Evolutionary conservation across 2,329 filamentous ascomycete species (phyloP).

Genomic region (Aspergillus carbonarius): DNA sequence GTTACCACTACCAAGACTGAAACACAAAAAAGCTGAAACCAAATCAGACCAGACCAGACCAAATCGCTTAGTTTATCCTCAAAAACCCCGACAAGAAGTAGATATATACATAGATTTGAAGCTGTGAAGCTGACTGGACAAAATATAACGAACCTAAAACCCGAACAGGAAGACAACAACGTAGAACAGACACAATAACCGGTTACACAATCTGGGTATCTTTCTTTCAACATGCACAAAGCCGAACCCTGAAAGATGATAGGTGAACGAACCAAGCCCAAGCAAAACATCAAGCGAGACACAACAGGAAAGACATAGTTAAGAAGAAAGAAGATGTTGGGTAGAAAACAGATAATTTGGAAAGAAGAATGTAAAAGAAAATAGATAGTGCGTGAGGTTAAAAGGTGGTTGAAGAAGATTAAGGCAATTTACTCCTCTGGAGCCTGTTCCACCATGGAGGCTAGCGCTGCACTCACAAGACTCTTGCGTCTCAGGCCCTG

Average conservation of each 20-base stretch:
- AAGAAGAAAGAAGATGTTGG: constrained; percentile 5
- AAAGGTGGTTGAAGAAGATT: too few species aligned
- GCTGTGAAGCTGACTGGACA: not conserved
- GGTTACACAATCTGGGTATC: constrained; percentile 14
- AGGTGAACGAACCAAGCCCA: not conserved
- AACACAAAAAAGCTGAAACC: not conserved
- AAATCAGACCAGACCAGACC: not conserved
- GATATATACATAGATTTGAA: not conserved
- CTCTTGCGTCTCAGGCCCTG: constrained; percentile 39
- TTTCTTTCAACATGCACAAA: constrained; percentile 9
- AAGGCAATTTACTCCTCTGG: not conserved
- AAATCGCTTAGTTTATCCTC: not conserved
- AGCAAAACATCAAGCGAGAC: not conserved
- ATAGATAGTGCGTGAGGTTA: not conserved
- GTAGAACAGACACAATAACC: not conserved
- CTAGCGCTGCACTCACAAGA: constrained; percentile 40
- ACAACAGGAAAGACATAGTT: not conserved
- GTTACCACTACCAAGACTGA: not conserved
- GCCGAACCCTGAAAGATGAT: constrained; percentile 5
- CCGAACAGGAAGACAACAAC: not conserved
- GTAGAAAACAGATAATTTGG: not conserved
- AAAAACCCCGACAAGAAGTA: not conserved
- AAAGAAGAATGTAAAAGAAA: not conserved
- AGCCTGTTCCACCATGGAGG: constrained; percentile 32
- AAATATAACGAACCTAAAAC: not conserved